Base-by-base conservation (phyloP, 805 yeast genomes). In the Saccharomycopsis javanensis region DNA sequence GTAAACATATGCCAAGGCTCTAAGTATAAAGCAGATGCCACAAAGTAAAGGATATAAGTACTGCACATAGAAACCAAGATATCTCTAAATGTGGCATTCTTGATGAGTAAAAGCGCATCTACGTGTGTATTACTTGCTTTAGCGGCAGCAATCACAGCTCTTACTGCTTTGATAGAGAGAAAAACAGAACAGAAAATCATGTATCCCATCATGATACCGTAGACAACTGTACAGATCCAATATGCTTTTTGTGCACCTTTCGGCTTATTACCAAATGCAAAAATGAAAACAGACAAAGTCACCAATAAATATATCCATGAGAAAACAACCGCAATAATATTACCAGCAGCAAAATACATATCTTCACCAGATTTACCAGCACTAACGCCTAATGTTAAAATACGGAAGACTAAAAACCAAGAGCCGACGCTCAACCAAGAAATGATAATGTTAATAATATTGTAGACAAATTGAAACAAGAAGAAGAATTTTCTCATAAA, bases 1-100 rank as follows among this genome's bases (percentile, higher is more conserved):
- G 81, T 79, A 63, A 80, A 70, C 75, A 80, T 75, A 65, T 82
- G 87, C 86, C 86, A 82, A 10, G 86, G 85, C 63, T 82, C 85
- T 61, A 81, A 72, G 66, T 81, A 82, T 42, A 82, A 66, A 59
- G 82, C 71, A 23, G 83, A 80, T 0, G 85, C 79, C 42, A 81
- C 66, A 62, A 81, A 77, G 69, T 81, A 82, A 37, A 82, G 73
- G 18, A 83, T 85, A 66, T 79, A 82, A 0, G 87, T 82, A 3
- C 85, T 79, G 4, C 74, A 70, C 20, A 83, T 74, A 5, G 85
- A 83, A 50, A 82, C 83, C 38, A 80, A 79, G 65, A 76, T 71
- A 61, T 76, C 79, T 60, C 79, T 66, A 62, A 76, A 75, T 58
- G 71, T 71, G 15, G 75, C 67, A 61, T 75, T 76, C 56, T 69